phyloP scores from a whole-genome alignment of 768 basidiomycete genomes.

The Asterophora lycoperdoides region DNA sequence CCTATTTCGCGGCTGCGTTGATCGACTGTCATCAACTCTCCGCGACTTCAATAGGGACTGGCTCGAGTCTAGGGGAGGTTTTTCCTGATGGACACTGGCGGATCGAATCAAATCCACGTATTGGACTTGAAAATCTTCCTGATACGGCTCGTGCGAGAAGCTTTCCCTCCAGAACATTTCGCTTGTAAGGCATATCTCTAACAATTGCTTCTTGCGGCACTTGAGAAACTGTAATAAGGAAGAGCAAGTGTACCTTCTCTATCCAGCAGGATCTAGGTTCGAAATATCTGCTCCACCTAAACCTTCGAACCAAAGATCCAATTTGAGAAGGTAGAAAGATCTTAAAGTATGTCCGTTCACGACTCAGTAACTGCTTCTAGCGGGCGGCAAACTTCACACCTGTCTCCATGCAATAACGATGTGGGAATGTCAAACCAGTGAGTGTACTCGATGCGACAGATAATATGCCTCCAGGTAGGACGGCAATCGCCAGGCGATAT shows the following conservation, averaged over 20 bases:
- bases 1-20: too few species aligned
- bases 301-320: not conserved
- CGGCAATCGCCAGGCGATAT: not conserved
- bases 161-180: slow-evolving; percentile 1
- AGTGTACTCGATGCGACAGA: not conserved
- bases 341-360: not conserved
- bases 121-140: too few species aligned
- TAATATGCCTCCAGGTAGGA: not conserved
- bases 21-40: too few species aligned
- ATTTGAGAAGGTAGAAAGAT: slow-evolving; percentile 1
- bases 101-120: too few species aligned
- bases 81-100: too few species aligned
- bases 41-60: too few species aligned
- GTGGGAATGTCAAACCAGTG: not conserved
- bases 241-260: not conserved
- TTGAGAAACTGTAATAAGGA: too few species aligned
- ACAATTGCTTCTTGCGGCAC: too few species aligned
- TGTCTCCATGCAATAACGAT: not conserved
- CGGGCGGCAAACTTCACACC: slow-evolving; percentile 2
- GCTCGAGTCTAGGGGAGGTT: too few species aligned
- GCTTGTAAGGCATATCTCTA: not conserved
- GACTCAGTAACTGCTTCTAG: too few species aligned
- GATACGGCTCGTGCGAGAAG: too few species aligned
- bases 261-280: not conserved
- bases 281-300: not conserved